These are phyloP conservation scores for Coemansia biformis DNA, from an alignment of 192 early-diverging fungal genomes.

Conservation along the genomic window DNA sequence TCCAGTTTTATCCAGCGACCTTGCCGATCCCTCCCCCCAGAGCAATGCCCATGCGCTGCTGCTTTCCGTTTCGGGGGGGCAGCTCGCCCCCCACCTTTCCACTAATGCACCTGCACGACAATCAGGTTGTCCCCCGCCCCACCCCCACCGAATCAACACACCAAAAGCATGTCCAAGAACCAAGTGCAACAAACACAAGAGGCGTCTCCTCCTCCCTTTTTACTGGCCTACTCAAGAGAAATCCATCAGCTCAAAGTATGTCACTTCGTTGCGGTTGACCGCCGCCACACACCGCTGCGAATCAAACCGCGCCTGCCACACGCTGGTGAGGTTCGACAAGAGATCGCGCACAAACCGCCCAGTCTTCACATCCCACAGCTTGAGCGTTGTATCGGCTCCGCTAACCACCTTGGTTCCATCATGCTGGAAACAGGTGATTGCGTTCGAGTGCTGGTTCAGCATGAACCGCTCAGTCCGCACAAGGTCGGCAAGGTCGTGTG, in stretches of 20 bases:
- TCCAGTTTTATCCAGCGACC: too few relatives aligned
- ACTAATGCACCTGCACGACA: too few relatives aligned
- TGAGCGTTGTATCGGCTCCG: slow-evolving; percentile 89
- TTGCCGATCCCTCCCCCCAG: too few relatives aligned
- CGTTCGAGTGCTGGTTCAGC: slow-evolving; percentile 61
- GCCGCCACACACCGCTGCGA: slow-evolving; percentile 75
- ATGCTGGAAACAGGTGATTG: slow-evolving; percentile 99
- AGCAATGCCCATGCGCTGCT: too few relatives aligned
- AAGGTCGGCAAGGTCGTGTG: slow-evolving; percentile 11
- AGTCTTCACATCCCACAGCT: slow-evolving; percentile 93
- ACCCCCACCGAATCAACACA: too few relatives aligned
- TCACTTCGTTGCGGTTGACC: slow-evolving; percentile 55
- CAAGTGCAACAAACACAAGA: too few relatives aligned
- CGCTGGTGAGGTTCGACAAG: slow-evolving; percentile 71
- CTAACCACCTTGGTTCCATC: slow-evolving; percentile 90
- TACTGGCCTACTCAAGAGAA: too few relatives aligned
- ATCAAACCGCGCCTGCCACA: slow-evolving; percentile 96
- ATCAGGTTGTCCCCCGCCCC: too few relatives aligned
- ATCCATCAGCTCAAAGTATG: slow-evolving; percentile 55
- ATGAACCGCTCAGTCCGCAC: slow-evolving; percentile 55
- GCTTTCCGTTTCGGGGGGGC: too few relatives aligned
- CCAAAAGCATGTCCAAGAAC: too few relatives aligned
- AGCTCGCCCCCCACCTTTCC: too few relatives aligned
- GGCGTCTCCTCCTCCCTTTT: too few relatives aligned
- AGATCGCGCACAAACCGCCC: slow-evolving; percentile 81